Conservation (phyloP, 768 basidiomycete genomes). For the Pholiota conissans region DNA sequence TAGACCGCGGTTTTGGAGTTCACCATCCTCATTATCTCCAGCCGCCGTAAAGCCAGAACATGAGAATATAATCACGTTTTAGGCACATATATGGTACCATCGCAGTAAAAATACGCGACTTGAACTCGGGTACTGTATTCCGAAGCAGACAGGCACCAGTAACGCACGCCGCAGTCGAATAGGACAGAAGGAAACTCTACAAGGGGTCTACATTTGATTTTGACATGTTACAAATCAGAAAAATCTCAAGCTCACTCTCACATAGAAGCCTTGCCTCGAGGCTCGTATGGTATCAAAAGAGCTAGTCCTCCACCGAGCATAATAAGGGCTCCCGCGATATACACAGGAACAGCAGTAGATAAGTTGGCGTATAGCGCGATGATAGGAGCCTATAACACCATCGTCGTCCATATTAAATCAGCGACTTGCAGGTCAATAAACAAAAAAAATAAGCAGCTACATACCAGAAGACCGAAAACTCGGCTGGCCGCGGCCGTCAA, state of each 20-base stretch:
- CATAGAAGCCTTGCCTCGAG: constrained; percentile 71
- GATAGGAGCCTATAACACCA: constrained; percentile 53
- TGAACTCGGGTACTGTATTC: background rate
- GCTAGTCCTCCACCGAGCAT: constrained; percentile 60
- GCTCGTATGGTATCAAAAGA: constrained; percentile 70
- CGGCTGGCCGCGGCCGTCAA: constrained; percentile 59
- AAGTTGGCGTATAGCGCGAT: constrained; percentile 72
- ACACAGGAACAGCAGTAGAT: constrained; percentile 66
- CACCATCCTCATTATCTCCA: background rate
- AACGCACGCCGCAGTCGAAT: background rate
- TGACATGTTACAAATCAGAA: background rate
- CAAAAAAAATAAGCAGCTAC: constrained; percentile 14
- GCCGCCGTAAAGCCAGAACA: background rate
- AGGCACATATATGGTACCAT: background rate
- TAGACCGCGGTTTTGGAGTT: background rate
- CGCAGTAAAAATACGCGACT: background rate
- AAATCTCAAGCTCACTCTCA: constrained; percentile 21
- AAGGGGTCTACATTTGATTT: too few relatives aligned
- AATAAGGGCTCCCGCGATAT: constrained; percentile 66
- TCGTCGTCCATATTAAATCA: background rate
- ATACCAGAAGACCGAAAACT: constrained; percentile 69
- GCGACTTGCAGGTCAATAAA: background rate
- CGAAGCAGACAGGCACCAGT: background rate
- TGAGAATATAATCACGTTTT: background rate
- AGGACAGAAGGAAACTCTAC: too few relatives aligned